phyloP scores from a whole-genome alignment of 2,329 filamentous ascomycete species.

The Aureobasidium uvarum region DNA sequence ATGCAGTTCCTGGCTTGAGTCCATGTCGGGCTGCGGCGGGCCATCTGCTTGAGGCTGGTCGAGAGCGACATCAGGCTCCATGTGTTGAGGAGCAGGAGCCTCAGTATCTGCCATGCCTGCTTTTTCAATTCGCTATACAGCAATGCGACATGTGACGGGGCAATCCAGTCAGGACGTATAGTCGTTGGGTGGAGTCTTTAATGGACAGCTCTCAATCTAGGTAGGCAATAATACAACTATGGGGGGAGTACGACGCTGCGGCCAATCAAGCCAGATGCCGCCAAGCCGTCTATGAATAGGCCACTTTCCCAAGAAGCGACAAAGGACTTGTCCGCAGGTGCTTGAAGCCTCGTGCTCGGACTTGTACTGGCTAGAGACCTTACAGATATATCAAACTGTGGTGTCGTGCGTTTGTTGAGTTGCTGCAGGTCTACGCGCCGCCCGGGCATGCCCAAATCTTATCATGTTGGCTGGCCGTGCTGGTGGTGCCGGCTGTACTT shows the following conservation, averaged over 20 bases:
- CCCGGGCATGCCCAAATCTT: not conserved
- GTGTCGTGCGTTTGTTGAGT: not conserved
- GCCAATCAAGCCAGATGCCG: not conserved
- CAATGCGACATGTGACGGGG: conserved; percentile 18
- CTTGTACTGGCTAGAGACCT: not conserved
- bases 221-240: conserved; percentile 7
- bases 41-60: conserved; percentile 3
- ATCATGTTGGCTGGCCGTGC: not conserved
- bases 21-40: conserved; percentile 3
- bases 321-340: not conserved
- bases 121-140: not conserved
- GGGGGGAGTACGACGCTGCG: not conserved
- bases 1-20: conserved; percentile 22
- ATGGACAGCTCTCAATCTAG: conserved; percentile 19
- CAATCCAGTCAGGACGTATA: not conserved
- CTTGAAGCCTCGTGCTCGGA: not conserved
- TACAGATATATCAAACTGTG: not conserved
- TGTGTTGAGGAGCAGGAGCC: conserved; percentile 25
- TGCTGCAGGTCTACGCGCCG: conserved; percentile 5
- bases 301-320: not conserved
- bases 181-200: not conserved
- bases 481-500: not conserved
- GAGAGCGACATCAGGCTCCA: conserved; percentile 5
- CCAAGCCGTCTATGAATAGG: conserved; percentile 23
- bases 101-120: conserved; percentile 28